Percentiles rank a stretch among this genome's conserved stretches.
These are phyloP conservation scores for Calocybe cyanea DNA, from an alignment of 768 basidiomycete species.

Conservation along the genomic window DNA sequence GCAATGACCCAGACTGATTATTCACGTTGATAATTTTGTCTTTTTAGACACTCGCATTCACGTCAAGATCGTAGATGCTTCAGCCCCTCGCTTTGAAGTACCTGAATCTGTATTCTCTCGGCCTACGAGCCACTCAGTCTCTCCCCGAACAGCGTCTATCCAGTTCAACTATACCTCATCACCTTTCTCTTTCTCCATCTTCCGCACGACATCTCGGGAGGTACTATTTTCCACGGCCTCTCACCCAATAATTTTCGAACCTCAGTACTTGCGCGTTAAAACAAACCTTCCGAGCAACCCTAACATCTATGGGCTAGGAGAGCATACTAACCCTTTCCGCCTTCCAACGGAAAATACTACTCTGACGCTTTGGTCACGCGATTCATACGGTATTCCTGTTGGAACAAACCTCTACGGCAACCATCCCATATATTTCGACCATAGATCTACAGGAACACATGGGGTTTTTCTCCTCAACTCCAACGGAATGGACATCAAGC, in stretches of 20 bases:
- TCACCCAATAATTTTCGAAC: constrained; percentile 68
- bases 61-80: constrained; percentile 56
- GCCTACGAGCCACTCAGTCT: constrained; percentile 31
- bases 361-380: constrained; percentile 61
- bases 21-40: not conserved
- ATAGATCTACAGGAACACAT: constrained; percentile 62
- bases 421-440: constrained; percentile 73
- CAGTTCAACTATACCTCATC: constrained; percentile 55
- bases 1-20: not conserved
- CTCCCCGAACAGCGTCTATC: constrained; percentile 37
- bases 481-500: constrained; percentile 76
- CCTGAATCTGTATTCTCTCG: constrained; percentile 59
- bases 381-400: constrained; percentile 53
- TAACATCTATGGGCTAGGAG: constrained; percentile 79
- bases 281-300: constrained; percentile 54
- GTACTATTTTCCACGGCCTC: constrained; percentile 58
- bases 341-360: constrained; percentile 46
- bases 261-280: constrained; percentile 73
- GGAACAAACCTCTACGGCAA: constrained; percentile 67
- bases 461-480: constrained; percentile 68
- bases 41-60: constrained; percentile 54
- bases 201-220: constrained; percentile 44
- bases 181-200: constrained; percentile 61
- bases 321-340: constrained; percentile 64
- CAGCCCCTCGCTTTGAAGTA: constrained; percentile 54